Conservation (phyloP, 768 basidiomycete genomes). For the Kwoniella europaea region DNA sequence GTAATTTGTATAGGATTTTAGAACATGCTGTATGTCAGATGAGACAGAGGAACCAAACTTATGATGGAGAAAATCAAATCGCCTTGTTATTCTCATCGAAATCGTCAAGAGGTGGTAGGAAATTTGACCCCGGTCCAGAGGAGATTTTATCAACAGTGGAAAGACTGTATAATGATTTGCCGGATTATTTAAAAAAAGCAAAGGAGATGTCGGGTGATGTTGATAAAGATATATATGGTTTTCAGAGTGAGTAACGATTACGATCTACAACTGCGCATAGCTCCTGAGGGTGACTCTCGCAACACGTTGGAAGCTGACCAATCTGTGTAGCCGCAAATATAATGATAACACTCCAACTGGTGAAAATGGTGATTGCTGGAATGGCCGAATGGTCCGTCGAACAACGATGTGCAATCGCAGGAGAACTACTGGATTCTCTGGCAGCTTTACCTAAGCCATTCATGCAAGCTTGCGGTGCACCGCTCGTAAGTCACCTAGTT, state of each 20-base stretch:
- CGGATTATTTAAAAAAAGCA: slow-evolving; percentile 33
- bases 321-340: slow-evolving; percentile 41
- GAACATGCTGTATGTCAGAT: slow-evolving; percentile 40
- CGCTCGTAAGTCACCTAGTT: slow-evolving; percentile 30
- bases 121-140: slow-evolving; percentile 10
- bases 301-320: neutral
- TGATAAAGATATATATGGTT: slow-evolving; percentile 38
- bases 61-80: slow-evolving; percentile 17
- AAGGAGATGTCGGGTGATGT: slow-evolving; percentile 37
- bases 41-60: slow-evolving; percentile 15
- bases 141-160: slow-evolving; percentile 33
- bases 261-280: neutral
- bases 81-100: slow-evolving; percentile 12
- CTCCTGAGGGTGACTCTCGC: no score
- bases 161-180: slow-evolving; percentile 35
- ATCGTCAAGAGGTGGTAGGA: neutral
- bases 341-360: slow-evolving; percentile 43
- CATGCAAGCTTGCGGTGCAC: slow-evolving; percentile 38
- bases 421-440: slow-evolving; percentile 48
- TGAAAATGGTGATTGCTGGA: slow-evolving; percentile 51
- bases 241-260: slow-evolving; percentile 38
- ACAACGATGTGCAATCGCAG: slow-evolving; percentile 49
- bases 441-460: slow-evolving; percentile 44
- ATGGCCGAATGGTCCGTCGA: slow-evolving; percentile 34
- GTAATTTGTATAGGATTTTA: slow-evolving; percentile 49